Percentiles rank a stretch among this genome's conserved stretches.
These are phyloP conservation scores for Colletotrichum musicola DNA, from an alignment of 2,329 filamentous ascomycete genomes.

Conservation along the genomic window DNA sequence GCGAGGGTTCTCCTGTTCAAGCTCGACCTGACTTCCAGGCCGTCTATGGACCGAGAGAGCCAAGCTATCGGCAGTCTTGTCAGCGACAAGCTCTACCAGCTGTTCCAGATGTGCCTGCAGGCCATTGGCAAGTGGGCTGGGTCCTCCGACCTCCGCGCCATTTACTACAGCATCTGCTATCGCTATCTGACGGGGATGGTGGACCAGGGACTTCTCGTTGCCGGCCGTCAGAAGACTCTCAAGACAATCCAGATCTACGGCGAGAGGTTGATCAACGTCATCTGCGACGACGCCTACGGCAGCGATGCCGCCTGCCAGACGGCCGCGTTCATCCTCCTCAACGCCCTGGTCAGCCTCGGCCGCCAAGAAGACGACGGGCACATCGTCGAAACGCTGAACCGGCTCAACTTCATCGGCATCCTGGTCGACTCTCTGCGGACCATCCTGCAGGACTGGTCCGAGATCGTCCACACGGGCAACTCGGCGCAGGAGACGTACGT, in stretches of 20 bases:
- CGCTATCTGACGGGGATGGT: constrained; percentile 82
- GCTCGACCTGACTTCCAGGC: constrained; percentile 67
- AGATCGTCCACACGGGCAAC: constrained; percentile 61
- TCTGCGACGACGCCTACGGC: constrained; percentile 93
- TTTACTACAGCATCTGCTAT: constrained; percentile 93
- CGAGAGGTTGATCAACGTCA: constrained; percentile 83
- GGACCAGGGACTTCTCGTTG: constrained; percentile 61
- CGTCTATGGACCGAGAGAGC: constrained; percentile 57
- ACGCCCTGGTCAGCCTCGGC: constrained; percentile 80
- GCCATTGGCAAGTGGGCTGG: constrained; percentile 82
- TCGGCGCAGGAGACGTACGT: constrained; percentile 64
- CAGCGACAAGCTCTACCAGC: constrained; percentile 89
- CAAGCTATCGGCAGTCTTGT: constrained; percentile 76
- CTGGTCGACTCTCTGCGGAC: constrained; percentile 88
- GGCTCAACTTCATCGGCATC: constrained; percentile 91
- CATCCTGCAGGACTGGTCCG: constrained; percentile 79
- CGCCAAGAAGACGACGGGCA: constrained; percentile 78
- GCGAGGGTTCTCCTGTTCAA: constrained; percentile 79
- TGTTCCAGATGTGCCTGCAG: constrained; percentile 88
- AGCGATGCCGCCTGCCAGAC: constrained; percentile 86
- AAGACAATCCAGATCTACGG: constrained; percentile 78
- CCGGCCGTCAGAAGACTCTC: constrained; percentile 72
- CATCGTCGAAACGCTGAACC: constrained; percentile 83
- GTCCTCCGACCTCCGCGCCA: constrained; percentile 78
- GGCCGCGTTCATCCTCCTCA: constrained; percentile 86